Evolutionary conservation across 208 protist species (phyloP).

Genomic region (Giardia duodenalis): DNA sequence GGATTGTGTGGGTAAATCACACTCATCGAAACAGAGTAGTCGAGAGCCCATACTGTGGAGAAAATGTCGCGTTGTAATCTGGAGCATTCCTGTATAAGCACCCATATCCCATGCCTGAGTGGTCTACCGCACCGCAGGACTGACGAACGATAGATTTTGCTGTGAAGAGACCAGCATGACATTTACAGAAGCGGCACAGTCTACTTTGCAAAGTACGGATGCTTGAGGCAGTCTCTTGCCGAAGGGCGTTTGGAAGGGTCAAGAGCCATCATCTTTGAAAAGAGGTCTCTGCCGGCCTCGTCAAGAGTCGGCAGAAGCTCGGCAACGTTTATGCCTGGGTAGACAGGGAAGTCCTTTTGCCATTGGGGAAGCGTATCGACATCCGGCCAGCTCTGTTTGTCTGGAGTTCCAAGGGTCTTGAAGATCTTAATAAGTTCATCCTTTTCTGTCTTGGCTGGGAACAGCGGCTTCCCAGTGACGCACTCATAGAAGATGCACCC

Average conservation of each 20-base stretch:
- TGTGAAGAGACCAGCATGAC: not conserved
- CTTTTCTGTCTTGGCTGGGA: conserved; percentile 41
- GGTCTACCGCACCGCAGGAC: too few relatives aligned
- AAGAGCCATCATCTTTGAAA: conserved; percentile 27
- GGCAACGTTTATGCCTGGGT: conserved; percentile 10
- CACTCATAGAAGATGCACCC: conserved; percentile 97
- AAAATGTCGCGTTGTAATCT: too few relatives aligned
- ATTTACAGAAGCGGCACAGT: not conserved
- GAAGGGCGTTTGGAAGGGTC: conserved; percentile 30
- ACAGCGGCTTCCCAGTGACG: conserved; percentile 48
- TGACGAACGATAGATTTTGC: too few relatives aligned
- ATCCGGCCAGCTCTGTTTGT: conserved; percentile 35
- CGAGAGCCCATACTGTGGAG: too few relatives aligned
- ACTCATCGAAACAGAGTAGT: too few relatives aligned
- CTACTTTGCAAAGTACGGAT: conserved; percentile 38
- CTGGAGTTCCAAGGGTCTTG: conserved; percentile 43
- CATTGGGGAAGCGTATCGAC: not conserved
- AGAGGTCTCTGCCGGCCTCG: conserved; percentile 22
- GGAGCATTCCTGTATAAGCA: too few relatives aligned
- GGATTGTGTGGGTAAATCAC: too few relatives aligned
- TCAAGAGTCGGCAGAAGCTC: conserved; percentile 4
- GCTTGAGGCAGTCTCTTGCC: conserved; percentile 32
- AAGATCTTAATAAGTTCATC: conserved; percentile 47
- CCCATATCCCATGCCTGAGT: too few relatives aligned
- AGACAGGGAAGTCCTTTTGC: conserved; percentile 17